Evolutionary conservation across 176 grass and related monocot species (phyloP).

Genomic region (Sorghum bicolor): Sorghum_bicolor_NCBIv3 NC_012879.2:8652001-8652500

Average conservation of each 20-base stretch:
- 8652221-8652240: neutral
- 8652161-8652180: neutral
- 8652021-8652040: slow-evolving; percentile 99
- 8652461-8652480: neutral
- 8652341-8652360: slow-evolving; percentile 76
- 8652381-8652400: slow-evolving; percentile 53
- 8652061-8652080: slow-evolving; percentile 27
- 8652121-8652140: neutral
- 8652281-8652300: slow-evolving; percentile 33
- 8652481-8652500: neutral
- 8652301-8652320: slow-evolving; percentile 94
- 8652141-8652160: neutral
- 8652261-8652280: neutral
- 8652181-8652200: neutral
- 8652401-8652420: neutral
- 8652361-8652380: slow-evolving; percentile 98
- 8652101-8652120: neutral
- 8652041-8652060: slow-evolving; percentile 97
- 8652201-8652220: neutral
- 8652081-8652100: neutral
- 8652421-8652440: neutral
- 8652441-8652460: neutral
- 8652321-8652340: slow-evolving; percentile 93
- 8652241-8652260: neutral
- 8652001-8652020: slow-evolving; percentile 99